phyloP scores from a whole-genome alignment of 352 stramenopile genomes.

The Phytopythium boreale region DNA sequence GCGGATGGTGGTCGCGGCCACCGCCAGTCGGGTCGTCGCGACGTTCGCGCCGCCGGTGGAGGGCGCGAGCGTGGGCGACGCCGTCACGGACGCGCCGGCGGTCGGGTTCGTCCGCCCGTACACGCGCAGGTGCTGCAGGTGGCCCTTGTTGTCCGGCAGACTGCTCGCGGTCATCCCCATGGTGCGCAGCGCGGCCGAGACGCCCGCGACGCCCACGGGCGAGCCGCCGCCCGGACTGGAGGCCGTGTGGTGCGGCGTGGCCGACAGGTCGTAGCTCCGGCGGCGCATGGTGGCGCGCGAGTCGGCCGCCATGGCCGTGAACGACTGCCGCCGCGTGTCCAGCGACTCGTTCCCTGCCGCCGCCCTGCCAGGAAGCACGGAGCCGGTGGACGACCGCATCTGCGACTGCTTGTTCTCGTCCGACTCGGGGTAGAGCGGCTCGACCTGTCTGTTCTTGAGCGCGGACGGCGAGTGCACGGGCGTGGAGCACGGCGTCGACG shows the following conservation, averaged over 20 bases:
- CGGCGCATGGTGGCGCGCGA: slow-evolving; percentile 37
- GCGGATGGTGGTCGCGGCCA: neutral
- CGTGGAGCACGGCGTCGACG: slow-evolving; percentile 13
- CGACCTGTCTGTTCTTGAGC: slow-evolving; percentile 5
- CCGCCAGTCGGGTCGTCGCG: neutral
- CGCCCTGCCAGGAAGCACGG: too few species aligned
- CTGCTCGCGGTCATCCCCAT: neutral
- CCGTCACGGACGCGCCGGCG: neutral
- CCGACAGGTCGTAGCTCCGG: slow-evolving; percentile 41
- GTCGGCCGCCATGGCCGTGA: slow-evolving; percentile 40
- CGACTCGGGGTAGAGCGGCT: slow-evolving; percentile 18
- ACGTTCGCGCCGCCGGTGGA: slow-evolving; percentile 6
- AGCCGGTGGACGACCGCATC: too few species aligned
- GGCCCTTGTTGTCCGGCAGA: slow-evolving; percentile 26
- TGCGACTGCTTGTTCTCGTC: slow-evolving; percentile 19
- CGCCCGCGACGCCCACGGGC: slow-evolving; percentile 2
- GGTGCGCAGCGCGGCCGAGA: slow-evolving; percentile 7
- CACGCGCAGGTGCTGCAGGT: slow-evolving; percentile 50
- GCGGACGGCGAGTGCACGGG: neutral
- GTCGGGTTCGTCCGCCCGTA: slow-evolving; percentile 37
- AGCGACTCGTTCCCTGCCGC: slow-evolving; percentile 33
- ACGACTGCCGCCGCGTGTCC: slow-evolving; percentile 38
- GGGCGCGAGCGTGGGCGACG: slow-evolving; percentile 4
- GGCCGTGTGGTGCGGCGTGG: slow-evolving; percentile 15
- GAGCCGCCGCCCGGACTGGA: neutral